Percentiles rank a stretch among this genome's conserved stretches.
These are phyloP conservation scores for Brachypodium distachyon DNA, from an alignment of 202 grass and related monocot species.

Conservation along the genomic window DNA sequence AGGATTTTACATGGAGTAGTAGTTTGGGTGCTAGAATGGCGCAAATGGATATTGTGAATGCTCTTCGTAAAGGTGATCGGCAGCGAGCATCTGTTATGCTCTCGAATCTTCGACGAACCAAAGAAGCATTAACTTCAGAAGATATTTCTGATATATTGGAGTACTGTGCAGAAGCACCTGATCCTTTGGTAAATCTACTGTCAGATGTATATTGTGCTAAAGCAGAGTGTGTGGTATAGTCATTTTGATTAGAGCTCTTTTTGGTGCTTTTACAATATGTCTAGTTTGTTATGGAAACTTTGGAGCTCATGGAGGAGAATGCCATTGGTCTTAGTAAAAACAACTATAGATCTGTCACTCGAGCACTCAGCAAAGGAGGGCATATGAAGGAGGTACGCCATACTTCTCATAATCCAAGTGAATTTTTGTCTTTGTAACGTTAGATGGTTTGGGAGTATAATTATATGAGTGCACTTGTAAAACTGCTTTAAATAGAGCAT, in stretches of 20 bases:
- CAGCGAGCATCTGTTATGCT: conserved; percentile 62
- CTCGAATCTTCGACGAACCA: conserved; percentile 39
- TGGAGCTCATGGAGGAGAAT: conserved; percentile 66
- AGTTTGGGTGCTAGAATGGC: conserved; percentile 18
- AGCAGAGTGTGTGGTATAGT: conserved; percentile 19
- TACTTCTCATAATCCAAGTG: conserved; percentile 9
- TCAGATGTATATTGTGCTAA: conserved; percentile 5
- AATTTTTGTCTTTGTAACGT: neutral
- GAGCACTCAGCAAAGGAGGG: conserved; percentile 58
- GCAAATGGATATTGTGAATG: conserved; percentile 59
- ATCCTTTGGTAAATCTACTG: conserved; percentile 68
- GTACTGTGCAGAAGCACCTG: conserved; percentile 60
- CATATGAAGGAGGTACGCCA: conserved; percentile 51
- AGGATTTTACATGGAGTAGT: conserved; percentile 18
- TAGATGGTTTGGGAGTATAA: neutral
- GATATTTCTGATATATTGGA: conserved; percentile 77
- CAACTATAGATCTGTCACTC: conserved; percentile 39
- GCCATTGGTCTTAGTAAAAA: conserved; percentile 38
- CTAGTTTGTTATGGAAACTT: conserved; percentile 78
- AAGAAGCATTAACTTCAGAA: conserved; percentile 26
- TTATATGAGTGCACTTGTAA: neutral
- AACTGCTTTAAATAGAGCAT: neutral
- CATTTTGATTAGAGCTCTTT: conserved; percentile 18
- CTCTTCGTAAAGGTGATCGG: conserved; percentile 66
- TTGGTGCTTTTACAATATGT: conserved; percentile 21